These are phyloP conservation scores for Emergomyces pasteurianus DNA, from an alignment of 2,329 filamentous ascomycete genomes.

Conservation along the genomic window DNA sequence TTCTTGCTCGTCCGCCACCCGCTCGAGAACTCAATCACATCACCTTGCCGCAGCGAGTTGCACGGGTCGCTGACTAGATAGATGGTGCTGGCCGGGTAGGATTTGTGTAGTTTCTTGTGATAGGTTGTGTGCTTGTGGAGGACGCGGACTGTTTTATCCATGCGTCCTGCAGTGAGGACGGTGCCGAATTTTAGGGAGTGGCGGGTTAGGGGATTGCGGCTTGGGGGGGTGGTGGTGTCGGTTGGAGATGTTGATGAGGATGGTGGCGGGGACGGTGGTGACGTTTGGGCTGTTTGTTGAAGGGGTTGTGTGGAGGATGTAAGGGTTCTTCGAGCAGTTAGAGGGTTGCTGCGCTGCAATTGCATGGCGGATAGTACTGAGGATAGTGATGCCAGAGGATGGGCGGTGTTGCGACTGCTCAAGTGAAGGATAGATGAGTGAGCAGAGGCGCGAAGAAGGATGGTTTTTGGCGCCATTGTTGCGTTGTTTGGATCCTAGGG, in stretches of 20 bases:
- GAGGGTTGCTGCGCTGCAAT: neutral
- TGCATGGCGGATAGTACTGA: neutral
- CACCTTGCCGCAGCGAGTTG: conserved; percentile 32
- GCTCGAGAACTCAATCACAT: conserved; percentile 33
- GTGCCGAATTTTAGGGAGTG: conserved; percentile 18
- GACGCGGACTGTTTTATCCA: conserved; percentile 32
- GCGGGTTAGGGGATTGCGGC: neutral
- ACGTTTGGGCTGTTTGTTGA: neutral
- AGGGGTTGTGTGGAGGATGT: conserved; percentile 1
- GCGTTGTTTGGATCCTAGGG: neutral
- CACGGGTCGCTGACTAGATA: conserved; percentile 29
- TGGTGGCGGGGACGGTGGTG: neutral
- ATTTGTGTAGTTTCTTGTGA: conserved; percentile 28
- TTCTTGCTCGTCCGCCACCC: conserved; percentile 26
- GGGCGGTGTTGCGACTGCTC: neutral
- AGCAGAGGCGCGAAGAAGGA: neutral
- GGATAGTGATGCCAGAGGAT: neutral
- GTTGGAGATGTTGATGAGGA: neutral
- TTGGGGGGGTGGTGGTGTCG: neutral
- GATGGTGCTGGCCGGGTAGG: conserved; percentile 23
- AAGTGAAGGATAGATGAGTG: neutral
- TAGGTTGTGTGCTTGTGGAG: conserved; percentile 22
- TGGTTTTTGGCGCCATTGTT: conserved; percentile 2
- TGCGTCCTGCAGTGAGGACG: conserved; percentile 29
- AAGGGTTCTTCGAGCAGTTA: neutral